These are phyloP conservation scores for Corymbia citriodora DNA, from an alignment of 441 rosid species.

Conservation along the genomic window DNA sequence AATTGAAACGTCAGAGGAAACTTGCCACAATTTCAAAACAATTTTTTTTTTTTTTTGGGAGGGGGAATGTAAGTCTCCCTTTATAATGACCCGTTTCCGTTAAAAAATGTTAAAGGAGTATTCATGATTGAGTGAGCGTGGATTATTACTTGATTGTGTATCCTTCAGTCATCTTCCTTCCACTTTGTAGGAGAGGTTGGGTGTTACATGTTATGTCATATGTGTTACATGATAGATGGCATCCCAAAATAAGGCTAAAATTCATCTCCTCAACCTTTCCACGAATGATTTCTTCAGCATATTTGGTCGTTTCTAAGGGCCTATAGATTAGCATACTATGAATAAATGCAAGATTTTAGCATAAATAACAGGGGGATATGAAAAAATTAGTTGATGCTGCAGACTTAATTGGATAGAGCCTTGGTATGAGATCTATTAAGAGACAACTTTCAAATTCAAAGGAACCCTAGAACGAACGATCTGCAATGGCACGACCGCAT, in stretches of 20 bases:
- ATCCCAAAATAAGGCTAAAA: background rate
- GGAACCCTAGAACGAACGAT: background rate
- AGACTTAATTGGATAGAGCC: background rate
- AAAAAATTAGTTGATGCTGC: background rate
- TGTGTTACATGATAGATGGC: background rate
- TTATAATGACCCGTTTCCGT: background rate
- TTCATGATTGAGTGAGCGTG: background rate
- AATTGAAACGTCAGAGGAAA: background rate
- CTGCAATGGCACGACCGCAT: background rate
- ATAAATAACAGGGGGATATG: background rate
- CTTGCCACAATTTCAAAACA: background rate
- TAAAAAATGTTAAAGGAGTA: background rate
- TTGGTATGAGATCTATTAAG: background rate
- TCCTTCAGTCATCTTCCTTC: background rate
- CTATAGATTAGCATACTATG: background rate
- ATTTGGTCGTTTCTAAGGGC: background rate
- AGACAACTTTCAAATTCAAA: background rate
- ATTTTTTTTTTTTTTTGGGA: no score
- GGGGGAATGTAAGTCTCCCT: background rate
- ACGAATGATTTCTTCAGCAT: background rate
- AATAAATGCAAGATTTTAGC: background rate
- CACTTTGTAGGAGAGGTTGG: background rate
- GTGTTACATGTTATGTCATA: background rate
- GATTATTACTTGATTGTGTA: background rate
- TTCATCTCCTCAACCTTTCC: background rate